phyloP scores from a whole-genome alignment of 768 basidiomycete genomes.

The Tulasnella sp. region DNA sequence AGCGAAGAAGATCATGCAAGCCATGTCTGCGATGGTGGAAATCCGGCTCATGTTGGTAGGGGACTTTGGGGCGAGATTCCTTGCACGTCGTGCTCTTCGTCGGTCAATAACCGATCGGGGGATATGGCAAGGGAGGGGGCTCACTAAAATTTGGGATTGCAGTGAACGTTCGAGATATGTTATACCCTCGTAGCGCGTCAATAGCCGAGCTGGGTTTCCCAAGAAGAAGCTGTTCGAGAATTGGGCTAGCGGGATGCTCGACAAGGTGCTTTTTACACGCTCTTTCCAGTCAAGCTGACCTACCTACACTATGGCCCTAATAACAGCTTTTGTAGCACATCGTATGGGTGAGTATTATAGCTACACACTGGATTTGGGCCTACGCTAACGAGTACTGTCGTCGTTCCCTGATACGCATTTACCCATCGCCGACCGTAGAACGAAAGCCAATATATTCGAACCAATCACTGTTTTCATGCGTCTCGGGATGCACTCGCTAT shows the following conservation, averaged over 20 bases:
- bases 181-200: background rate
- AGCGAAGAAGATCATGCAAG: conserved; percentile 2
- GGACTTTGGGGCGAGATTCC: background rate
- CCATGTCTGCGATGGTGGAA: conserved; percentile 15
- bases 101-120: no score
- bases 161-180: background rate
- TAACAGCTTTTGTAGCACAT: background rate
- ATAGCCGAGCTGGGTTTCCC: background rate
- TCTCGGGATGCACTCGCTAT: conserved; percentile 70
- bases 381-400: background rate
- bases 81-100: background rate
- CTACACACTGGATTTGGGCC: no score
- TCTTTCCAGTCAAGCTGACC: background rate
- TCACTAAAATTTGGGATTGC: background rate
- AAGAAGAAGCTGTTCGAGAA: background rate
- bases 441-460: conserved; percentile 53
- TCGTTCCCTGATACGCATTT: conserved; percentile 24
- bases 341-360: background rate
- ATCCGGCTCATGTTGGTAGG: background rate
- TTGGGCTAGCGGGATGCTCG: background rate
- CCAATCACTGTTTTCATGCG: conserved; percentile 65
- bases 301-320: background rate
- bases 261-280: conserved; percentile 4
- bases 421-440: conserved; percentile 30
- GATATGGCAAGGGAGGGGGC: background rate